Conservation (phyloP, 2,329 filamentous ascomycete species). For the Claviceps arundinis region DNA sequence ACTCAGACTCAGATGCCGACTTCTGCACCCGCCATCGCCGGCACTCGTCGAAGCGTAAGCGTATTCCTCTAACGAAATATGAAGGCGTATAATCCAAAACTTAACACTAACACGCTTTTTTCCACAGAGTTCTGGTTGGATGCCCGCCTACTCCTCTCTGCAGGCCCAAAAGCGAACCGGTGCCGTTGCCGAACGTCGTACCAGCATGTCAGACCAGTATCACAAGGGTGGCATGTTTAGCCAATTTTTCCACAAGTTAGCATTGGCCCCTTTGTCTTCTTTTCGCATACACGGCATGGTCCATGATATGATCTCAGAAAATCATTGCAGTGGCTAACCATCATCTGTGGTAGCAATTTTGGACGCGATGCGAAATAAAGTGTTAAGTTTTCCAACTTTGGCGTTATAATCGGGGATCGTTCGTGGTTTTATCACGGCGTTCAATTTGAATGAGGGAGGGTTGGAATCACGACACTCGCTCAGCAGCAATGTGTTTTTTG, state of each 20-base stretch:
- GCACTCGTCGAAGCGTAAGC: slow-evolving; percentile 18
- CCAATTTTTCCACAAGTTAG: slow-evolving; percentile 45
- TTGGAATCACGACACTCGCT: too few relatives aligned
- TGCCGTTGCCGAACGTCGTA: slow-evolving; percentile 34
- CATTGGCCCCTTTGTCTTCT: not conserved
- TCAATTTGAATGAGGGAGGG: too few relatives aligned
- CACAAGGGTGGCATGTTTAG: slow-evolving; percentile 35
- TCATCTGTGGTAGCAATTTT: slow-evolving; percentile 15
- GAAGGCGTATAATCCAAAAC: too few relatives aligned
- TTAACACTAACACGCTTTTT: not conserved
- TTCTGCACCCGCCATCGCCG: slow-evolving; percentile 7
- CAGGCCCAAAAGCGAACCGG: slow-evolving; percentile 36
- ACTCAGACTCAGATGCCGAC: too few relatives aligned
- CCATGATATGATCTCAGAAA: too few relatives aligned
- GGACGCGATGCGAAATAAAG: slow-evolving; percentile 18
- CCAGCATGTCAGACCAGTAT: slow-evolving; percentile 42
- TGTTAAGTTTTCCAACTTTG: not conserved
- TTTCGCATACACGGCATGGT: too few relatives aligned
- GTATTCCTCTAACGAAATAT: not conserved
- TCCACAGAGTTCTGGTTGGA: slow-evolving; percentile 30
- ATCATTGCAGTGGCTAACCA: not conserved
- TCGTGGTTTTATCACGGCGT: too few relatives aligned
- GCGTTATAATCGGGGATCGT: too few relatives aligned
- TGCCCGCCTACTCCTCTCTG: slow-evolving; percentile 36
- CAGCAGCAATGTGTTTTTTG: too few relatives aligned